A percentile compares a stretch with the other conserved stretches of the same genome.
Conservation (phyloP, 208 protist species). For the Trypanosoma boissoni region DNA sequence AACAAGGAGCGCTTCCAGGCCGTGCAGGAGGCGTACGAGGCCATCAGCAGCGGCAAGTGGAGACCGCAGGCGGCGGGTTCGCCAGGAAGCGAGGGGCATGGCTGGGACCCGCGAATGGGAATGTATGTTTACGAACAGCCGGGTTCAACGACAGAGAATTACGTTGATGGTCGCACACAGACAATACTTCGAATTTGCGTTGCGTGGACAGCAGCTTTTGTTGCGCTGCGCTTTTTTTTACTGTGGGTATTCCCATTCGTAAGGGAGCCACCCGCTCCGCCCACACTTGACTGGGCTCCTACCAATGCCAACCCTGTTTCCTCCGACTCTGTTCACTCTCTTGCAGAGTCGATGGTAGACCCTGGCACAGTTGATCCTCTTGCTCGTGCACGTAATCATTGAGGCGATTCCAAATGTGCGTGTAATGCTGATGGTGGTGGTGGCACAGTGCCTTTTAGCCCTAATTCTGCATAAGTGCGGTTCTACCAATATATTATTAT, state of each 20-base stretch:
- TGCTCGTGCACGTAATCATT: too few species aligned
- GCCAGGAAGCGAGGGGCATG: constrained; percentile 20
- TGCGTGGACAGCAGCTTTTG: constrained; percentile 50
- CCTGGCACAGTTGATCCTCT: too few species aligned
- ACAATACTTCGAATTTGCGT: constrained; percentile 49
- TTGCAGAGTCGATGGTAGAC: background rate
- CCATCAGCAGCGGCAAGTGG: constrained; percentile 64
- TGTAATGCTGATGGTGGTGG: too few species aligned
- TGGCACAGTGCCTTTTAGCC: too few species aligned
- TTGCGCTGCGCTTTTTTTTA: constrained; percentile 50
- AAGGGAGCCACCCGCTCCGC: too few species aligned
- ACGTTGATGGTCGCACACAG: constrained; percentile 55
- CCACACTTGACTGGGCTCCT: constrained; percentile 27
- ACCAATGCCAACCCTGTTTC: background rate
- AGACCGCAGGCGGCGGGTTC: constrained; percentile 1
- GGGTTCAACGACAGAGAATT: constrained; percentile 71
- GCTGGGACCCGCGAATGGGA: constrained; percentile 51
- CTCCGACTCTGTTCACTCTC: too few species aligned
- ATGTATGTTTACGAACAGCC: constrained; percentile 84
- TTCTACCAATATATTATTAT: too few species aligned
- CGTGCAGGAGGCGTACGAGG: constrained; percentile 83
- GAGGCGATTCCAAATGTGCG: too few species aligned
- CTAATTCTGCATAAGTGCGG: too few species aligned
- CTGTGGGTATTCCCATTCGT: constrained; percentile 33
- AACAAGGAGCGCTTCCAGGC: constrained; percentile 63